Percentiles rank a stretch among this genome's conserved stretches.
phyloP scores from a whole-genome alignment of 148 eudicot genomes.

The Chenopodium suecicum region DNA sequence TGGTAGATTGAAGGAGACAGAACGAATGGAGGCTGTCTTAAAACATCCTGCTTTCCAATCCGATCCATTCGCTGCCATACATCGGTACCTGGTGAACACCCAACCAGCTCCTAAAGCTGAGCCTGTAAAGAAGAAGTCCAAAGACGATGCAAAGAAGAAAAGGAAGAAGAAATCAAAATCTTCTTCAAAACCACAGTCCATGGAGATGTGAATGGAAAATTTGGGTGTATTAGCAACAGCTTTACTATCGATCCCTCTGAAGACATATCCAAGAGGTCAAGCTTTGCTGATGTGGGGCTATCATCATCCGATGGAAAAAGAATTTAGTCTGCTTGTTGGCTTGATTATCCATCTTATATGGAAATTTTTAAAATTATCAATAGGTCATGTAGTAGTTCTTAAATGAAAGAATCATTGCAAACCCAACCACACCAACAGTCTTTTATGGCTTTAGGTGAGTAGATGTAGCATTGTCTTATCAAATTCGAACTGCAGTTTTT shows the following conservation, averaged over 20 bases:
- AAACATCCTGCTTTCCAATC: constrained; percentile 61
- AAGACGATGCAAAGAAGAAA: constrained; percentile 43
- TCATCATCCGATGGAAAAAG: background rate
- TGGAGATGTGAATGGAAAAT: constrained; percentile 48
- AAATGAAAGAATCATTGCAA: background rate
- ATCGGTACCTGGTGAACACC: constrained; percentile 73
- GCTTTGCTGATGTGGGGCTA: background rate
- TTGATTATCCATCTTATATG: background rate
- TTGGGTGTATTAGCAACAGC: background rate
- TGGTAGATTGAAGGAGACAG: constrained; percentile 69
- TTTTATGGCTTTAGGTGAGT: background rate
- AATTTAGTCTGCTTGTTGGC: background rate
- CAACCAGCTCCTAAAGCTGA: constrained; percentile 59
- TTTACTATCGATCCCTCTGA: background rate
- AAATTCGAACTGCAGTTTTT: background rate
- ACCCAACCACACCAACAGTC: background rate
- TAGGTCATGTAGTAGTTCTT: no score
- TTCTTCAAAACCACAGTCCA: constrained; percentile 44
- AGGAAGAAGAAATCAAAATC: constrained; percentile 65
- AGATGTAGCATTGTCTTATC: no score
- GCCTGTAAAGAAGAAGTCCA: constrained; percentile 43
- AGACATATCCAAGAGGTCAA: background rate
- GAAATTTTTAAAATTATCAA: no score
- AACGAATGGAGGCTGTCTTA: constrained; percentile 56
- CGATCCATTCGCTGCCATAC: constrained; percentile 76